Base-by-base conservation (phyloP, 2,329 filamentous ascomycete species). In the Eutypa lata region DNA sequence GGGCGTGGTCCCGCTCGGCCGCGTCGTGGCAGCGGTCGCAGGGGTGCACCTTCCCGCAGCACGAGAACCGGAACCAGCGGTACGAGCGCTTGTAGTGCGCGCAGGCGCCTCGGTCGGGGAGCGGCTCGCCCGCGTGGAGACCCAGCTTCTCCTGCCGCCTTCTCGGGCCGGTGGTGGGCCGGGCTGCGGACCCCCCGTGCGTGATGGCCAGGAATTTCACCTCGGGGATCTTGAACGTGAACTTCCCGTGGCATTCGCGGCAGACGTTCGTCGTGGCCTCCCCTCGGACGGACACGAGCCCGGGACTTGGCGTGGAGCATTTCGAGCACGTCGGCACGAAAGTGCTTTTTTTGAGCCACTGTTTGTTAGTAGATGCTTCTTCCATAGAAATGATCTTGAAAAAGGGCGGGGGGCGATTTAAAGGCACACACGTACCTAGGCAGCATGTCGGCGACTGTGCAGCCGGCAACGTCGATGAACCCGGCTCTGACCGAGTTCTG, bases 201-300 rank as follows among this genome's bases (percentile, higher is more conserved):
- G 85, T 84, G 61, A 92, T 84, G 58, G 84, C 78, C 31, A 93
- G 78, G 70, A 95, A 91, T 66, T 88, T 90, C 57, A 91, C 81
- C 56, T 91, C 85, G 22, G 88, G 87, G 46, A 94, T 82, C 67
- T 85, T 86, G 71, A 94, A 90, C 16, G 82, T 88, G 80, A 94
- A 92, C 67, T 87, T 88, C 50, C 79, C 77, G 74, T 94, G 90
- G 67, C 90, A 95, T 62, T 88, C 82, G 47, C 90, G 83, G 71
- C 90, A 95, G 37, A 90, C 80, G 53, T 90, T 89, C 63, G 84
- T 86, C 21, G 83, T 81, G 18, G 82, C 83, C 54, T 93, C 89
- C 45, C 89, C 89, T 24, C 87, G 80, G 6, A 93, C 88, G 4
- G 88, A 85, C 16, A 86, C 78, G 33, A 94, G 78, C 1, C 88